phyloP scores from a whole-genome alignment of 1,284 basidiomycete genomes.

The Moesziomyces globuligerus region DNA sequence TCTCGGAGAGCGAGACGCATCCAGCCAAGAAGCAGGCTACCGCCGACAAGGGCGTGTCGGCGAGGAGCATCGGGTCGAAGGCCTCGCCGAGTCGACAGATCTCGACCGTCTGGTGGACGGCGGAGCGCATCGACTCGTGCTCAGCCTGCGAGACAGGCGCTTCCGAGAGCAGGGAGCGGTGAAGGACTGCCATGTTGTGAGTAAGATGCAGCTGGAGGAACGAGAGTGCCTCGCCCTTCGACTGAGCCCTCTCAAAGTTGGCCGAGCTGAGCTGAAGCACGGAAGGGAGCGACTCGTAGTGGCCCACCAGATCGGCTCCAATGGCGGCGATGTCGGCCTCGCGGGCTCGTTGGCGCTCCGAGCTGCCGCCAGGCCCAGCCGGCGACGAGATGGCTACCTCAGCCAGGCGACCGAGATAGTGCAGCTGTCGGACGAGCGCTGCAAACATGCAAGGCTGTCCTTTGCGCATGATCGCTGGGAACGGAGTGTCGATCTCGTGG shows the following conservation, averaged over 20 bases:
- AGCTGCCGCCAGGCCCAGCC: neutral
- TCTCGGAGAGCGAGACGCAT: conserved; percentile 26
- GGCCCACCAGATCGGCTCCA: conserved; percentile 25
- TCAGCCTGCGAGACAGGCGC: conserved; percentile 21
- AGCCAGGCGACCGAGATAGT: conserved; percentile 28
- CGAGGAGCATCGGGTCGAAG: conserved; percentile 17
- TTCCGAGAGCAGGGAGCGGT: conserved; percentile 21
- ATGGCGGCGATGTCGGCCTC: conserved; percentile 26
- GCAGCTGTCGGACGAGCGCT: conserved; percentile 40
- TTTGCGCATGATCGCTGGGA: conserved; percentile 28
- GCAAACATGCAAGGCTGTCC: conserved; percentile 42
- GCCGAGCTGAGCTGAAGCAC: conserved; percentile 18
- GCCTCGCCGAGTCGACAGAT: conserved; percentile 29
- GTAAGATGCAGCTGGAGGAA: conserved; percentile 43
- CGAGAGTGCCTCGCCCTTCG: conserved; percentile 24
- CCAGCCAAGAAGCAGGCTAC: conserved; percentile 26
- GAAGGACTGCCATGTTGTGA: conserved; percentile 31
- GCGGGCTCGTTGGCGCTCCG: conserved; percentile 12
- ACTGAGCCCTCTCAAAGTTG: conserved; percentile 25
- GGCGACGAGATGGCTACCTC: conserved; percentile 10
- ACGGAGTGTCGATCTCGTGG: conserved; percentile 28
- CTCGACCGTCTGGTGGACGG: conserved; percentile 29
- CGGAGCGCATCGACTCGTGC: conserved; percentile 27
- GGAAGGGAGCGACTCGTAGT: conserved; percentile 37
- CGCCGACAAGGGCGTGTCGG: conserved; percentile 30